Evolutionary conservation across 2,329 filamentous ascomycete species (phyloP), one percentile per base, ranked within the genome.

Genomic region (Aspergillus flavus): DNA sequence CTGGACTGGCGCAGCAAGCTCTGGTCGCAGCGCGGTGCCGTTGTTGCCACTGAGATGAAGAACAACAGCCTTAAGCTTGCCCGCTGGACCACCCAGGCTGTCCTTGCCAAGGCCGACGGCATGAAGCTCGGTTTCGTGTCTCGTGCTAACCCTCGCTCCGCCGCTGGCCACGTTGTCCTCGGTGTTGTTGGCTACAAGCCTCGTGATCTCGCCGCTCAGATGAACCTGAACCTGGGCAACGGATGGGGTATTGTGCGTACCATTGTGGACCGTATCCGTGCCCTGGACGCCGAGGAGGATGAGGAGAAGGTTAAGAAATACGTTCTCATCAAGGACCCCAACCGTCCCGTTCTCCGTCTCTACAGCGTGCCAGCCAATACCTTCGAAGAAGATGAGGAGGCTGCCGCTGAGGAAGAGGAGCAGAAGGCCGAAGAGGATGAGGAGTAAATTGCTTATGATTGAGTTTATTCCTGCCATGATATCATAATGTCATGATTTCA

Each of bases 51-150:
- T 14, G 95, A 99, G 85, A 99, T 99, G 95, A 99, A 99, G 92
- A 99, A 99, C 88, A 99, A 99, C 87, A 93, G 89, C 76, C 96
- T 93, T 91, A 99, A 99, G 86, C 89, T 99, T 67, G 95, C 95
- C 63, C 87, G 95, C 78, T 99, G 95, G 95, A 97, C 95, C 36
- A 93, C 94, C 50, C 95, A 99, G 85, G 92, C 91, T 76, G 97
- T 99, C 75, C 88, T 99, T 63, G 94, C 94, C 78, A 94, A 94
- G 83, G 94, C 95, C n/a, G 95, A 99, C 78, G 86, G 93, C 70
- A 97, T 99, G 93, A 99, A 98, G 86, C 89, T 99, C 79, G 95
- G 94, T 73, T 99, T 99, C 82, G 93, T 99, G 67, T 97, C 94
- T 59, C 93, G 95, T 74, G 87, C 89, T 72, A 97, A 94, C 84